phyloP scores from a whole-genome alignment of 306 rosid genomes.

The Malus domestica region DNA sequence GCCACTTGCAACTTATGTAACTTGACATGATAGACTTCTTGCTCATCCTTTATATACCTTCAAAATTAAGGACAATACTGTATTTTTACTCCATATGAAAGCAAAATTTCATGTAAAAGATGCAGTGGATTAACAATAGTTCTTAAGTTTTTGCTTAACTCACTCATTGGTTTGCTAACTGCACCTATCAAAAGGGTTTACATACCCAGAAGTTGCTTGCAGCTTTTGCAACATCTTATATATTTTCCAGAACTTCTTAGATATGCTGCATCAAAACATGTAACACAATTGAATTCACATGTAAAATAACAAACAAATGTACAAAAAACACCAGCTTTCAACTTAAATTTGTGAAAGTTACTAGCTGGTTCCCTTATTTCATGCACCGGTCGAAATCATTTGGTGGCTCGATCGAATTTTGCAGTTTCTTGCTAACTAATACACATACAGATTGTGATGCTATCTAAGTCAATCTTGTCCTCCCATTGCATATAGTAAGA shows the following conservation, averaged over 20 bases:
- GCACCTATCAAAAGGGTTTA: neutral
- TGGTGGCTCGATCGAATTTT: neutral
- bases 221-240: neutral
- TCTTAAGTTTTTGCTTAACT: neutral
- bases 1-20: neutral
- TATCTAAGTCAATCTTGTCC: neutral
- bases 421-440: neutral
- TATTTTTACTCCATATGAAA: neutral
- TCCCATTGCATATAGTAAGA: neutral
- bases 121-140: neutral
- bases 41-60: neutral
- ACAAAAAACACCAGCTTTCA: neutral
- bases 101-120: neutral
- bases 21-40: neutral
- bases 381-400: too few relatives aligned
- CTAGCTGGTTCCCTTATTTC: too few relatives aligned
- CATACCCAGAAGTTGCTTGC: neutral
- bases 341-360: neutral
- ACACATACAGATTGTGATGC: neutral
- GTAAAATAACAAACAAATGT: neutral
- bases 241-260: neutral
- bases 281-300: neutral
- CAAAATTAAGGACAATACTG: neutral
- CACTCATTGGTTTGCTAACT: neutral
- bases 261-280: neutral